phyloP scores from a whole-genome alignment of 176 grass and related monocot genomes.

The Typha latifolia region DNA sequence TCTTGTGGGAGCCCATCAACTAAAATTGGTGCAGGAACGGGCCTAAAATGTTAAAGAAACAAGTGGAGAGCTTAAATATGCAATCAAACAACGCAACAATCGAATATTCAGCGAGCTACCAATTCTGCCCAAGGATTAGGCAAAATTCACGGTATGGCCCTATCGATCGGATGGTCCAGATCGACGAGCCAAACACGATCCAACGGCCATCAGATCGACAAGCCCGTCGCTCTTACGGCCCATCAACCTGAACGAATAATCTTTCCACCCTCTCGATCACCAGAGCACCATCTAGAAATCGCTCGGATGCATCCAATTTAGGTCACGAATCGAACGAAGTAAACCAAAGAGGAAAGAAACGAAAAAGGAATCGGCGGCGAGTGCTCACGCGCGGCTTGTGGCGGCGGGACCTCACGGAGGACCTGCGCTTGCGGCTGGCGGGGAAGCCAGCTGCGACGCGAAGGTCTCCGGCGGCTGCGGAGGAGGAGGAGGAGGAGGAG shows the following conservation, averaged over 20 bases:
- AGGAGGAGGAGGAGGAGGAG: slow-evolving; percentile 19
- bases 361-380: background rate
- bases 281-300: background rate
- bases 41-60: no score
- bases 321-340: no score
- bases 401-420: slow-evolving; percentile 15
- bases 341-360: background rate
- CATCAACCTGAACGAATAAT: background rate
- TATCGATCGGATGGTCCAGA: background rate
- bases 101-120: no score
- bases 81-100: no score
- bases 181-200: background rate
- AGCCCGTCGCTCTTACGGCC: background rate
- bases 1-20: no score
- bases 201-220: background rate
- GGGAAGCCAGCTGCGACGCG: background rate
- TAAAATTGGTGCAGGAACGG: no score
- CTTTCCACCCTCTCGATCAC: background rate
- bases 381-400: slow-evolving; percentile 6
- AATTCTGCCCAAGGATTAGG: no score
- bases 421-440: slow-evolving; percentile 37
- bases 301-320: no score
- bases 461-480: background rate
- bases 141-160: background rate
- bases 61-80: no score